Conservation (phyloP, 306 rosid genomes). For the Acmispon strigosus region DNA sequence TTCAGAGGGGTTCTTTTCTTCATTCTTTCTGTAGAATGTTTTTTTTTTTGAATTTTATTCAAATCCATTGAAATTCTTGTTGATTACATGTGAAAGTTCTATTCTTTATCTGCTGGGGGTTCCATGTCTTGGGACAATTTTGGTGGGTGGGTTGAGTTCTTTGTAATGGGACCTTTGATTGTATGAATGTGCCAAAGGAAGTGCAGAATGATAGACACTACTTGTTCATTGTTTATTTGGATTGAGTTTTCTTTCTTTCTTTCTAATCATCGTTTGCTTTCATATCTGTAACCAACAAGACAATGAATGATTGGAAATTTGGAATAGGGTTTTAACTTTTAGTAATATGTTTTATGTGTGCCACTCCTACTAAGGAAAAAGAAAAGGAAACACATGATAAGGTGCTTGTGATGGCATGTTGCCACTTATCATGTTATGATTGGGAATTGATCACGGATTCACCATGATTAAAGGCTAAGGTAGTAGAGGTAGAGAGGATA, state of each 20-base stretch:
- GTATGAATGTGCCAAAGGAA: conserved; percentile 14
- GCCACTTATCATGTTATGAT: conserved; percentile 19
- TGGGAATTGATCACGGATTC: conserved; percentile 24
- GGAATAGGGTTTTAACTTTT: no score
- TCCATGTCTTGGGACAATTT: conserved; percentile 49
- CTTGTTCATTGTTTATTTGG: conserved; percentile 29
- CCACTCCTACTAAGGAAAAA: background rate
- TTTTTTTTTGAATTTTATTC: background rate
- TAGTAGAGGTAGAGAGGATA: background rate
- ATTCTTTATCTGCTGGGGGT: conserved; percentile 32
- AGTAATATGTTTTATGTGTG: background rate
- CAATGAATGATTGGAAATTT: background rate
- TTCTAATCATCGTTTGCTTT: background rate
- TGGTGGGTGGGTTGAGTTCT: conserved; percentile 34
- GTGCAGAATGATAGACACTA: conserved; percentile 18
- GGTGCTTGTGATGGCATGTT: conserved; percentile 11
- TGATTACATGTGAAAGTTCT: conserved; percentile 8
- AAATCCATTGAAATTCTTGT: background rate
- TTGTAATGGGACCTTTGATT: conserved; percentile 30
- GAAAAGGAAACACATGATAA: background rate
- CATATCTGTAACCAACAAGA: background rate
- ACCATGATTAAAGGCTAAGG: conserved; percentile 16
- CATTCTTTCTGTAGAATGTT: conserved; percentile 32
- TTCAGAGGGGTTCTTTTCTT: background rate
- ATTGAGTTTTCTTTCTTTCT: background rate